phyloP scores from a whole-genome alignment of 768 basidiomycete genomes.

The Termitomyces sp. region DNA sequence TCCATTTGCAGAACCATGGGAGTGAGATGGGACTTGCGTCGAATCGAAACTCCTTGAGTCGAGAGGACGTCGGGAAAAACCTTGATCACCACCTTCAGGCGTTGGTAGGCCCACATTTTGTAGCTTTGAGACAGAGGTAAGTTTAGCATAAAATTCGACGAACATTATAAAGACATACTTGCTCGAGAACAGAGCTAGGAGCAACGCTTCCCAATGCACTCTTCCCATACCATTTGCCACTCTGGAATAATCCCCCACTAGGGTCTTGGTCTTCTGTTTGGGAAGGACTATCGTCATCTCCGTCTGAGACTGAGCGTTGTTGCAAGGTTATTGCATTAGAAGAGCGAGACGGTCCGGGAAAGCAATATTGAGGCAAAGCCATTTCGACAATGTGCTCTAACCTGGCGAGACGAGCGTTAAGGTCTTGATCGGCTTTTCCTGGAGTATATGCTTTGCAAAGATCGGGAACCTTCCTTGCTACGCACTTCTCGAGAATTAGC shows the following conservation, averaged over 20 bases:
- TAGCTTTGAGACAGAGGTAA: slow-evolving; percentile 19
- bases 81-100: slow-evolving; percentile 8
- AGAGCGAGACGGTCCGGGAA: slow-evolving; percentile 34
- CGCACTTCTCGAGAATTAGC: slow-evolving; percentile 45
- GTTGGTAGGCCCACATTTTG: slow-evolving; percentile 21
- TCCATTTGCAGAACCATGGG: slow-evolving; percentile 2
- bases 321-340: slow-evolving; percentile 28
- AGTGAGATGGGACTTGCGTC: slow-evolving; percentile 1
- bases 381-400: slow-evolving; percentile 80
- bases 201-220: slow-evolving; percentile 83
- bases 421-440: slow-evolving; percentile 81
- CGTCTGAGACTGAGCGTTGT: slow-evolving; percentile 47
- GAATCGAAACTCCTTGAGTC: slow-evolving; percentile 14
- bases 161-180: slow-evolving; percentile 39
- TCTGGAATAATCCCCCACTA: slow-evolving; percentile 73
- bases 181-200: slow-evolving; percentile 74
- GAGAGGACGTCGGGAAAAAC: slow-evolving; percentile 6
- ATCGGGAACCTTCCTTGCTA: slow-evolving; percentile 84
- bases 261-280: slow-evolving; percentile 76
- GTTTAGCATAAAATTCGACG: neutral
- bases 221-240: slow-evolving; percentile 83
- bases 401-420: slow-evolving; percentile 67
- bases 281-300: slow-evolving; percentile 69
- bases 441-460: slow-evolving; percentile 87
- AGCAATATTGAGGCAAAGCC: slow-evolving; percentile 73